Conservation (phyloP, 202 grass and related monocot genomes). For the Hordeum pubiflorum region DNA sequence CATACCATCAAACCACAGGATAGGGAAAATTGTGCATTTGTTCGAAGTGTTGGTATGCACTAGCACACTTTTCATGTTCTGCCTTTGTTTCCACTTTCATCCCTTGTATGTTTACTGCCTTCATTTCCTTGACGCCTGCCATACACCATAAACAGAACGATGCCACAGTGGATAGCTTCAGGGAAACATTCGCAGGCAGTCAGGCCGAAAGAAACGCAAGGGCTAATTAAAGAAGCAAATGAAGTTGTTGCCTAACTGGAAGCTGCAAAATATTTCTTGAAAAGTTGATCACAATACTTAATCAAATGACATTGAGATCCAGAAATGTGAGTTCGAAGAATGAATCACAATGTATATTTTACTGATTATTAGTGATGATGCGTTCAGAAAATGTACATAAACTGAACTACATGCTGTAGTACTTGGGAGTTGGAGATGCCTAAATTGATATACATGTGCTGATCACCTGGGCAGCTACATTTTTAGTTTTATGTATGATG, state of each 20-base stretch:
- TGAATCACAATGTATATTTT: neutral
- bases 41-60: slow-evolving; percentile 63
- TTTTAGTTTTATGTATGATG: neutral
- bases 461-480: neutral
- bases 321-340: neutral
- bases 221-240: slow-evolving; percentile 22
- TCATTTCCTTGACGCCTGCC: neutral
- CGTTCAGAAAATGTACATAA: slow-evolving; percentile 10
- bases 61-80: slow-evolving; percentile 4
- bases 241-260: slow-evolving; percentile 29
- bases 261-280: slow-evolving; percentile 8
- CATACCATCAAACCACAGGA: slow-evolving; percentile 59
- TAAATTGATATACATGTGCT: neutral
- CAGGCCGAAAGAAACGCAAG: slow-evolving; percentile 43
- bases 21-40: slow-evolving; percentile 52
- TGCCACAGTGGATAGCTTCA: slow-evolving; percentile 26
- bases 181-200: slow-evolving; percentile 37
- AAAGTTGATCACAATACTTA: neutral
- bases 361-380: neutral
- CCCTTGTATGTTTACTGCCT: neutral
- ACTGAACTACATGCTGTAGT: neutral
- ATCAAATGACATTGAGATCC: neutral
- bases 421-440: neutral
- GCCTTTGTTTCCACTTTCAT: slow-evolving; percentile 9
- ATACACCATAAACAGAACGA: slow-evolving; percentile 35